Evolutionary conservation across 192 early-diverging fungal genomes (phyloP).

Genomic region (Podila verticillata): DNA sequence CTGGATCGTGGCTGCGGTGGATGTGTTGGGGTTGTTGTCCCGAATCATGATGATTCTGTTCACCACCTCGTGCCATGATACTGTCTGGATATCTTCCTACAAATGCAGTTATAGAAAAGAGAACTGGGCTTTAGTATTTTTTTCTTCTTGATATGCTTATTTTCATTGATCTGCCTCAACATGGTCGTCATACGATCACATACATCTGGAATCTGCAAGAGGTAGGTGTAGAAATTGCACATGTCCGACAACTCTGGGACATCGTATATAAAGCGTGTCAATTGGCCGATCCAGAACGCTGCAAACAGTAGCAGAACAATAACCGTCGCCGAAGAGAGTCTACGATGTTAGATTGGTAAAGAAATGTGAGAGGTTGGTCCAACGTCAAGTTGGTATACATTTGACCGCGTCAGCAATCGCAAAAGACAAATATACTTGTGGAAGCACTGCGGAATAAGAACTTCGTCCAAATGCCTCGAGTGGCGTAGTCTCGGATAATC

Average conservation of each 20-base stretch:
- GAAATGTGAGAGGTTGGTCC: neutral
- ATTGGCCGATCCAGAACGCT: constrained; percentile 82
- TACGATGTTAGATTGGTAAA: constrained; percentile 16
- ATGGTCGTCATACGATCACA: constrained; percentile 9
- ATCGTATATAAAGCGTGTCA: constrained; percentile 72
- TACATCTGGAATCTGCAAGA: constrained; percentile 82
- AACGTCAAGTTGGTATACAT: no score
- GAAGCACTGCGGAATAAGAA: constrained; percentile 83
- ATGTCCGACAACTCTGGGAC: constrained; percentile 81
- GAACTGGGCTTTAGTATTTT: neutral
- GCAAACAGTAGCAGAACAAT: constrained; percentile 72
- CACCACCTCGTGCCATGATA: constrained; percentile 88
- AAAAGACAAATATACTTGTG: constrained; percentile 55
- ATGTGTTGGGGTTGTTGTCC: constrained; percentile 69
- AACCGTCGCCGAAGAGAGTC: constrained; percentile 66
- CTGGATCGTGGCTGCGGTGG: constrained; percentile 41
- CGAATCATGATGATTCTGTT: constrained; percentile 76
- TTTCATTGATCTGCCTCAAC: neutral
- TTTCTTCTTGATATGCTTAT: neutral
- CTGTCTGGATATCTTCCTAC: constrained; percentile 85
- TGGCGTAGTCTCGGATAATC: constrained; percentile 84
- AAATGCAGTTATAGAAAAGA: neutral
- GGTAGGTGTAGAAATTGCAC: constrained; percentile 83
- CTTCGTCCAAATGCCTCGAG: constrained; percentile 75
- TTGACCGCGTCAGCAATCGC: neutral